Evolutionary conservation across 164 flowering plant genomes (phyloP).

Genomic region (Kingdonia uniflora): DNA sequence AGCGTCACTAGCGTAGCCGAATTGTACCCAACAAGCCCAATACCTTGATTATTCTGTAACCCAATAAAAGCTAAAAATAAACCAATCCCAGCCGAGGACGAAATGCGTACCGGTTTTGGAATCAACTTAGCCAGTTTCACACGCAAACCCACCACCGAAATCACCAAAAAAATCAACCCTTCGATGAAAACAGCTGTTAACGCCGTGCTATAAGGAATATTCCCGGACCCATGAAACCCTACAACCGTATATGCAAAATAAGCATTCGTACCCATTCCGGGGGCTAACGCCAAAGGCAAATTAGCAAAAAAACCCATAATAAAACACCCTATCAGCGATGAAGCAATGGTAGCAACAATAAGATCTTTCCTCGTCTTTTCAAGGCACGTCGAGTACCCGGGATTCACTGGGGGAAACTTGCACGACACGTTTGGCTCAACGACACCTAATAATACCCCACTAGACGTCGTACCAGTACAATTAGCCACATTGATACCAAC

Average conservation of each 20-base stretch:
- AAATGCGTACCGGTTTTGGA: conserved; percentile 85
- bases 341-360: conserved; percentile 75
- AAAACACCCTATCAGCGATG: conserved; percentile 66
- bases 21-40: conserved; percentile 67
- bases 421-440: conserved; percentile 46
- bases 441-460: conserved; percentile 18
- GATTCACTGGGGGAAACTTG: conserved; percentile 67
- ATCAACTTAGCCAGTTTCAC: conserved; percentile 64
- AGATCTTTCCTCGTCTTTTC: conserved; percentile 44
- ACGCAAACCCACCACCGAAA: conserved; percentile 70
- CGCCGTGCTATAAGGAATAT: conserved; percentile 46
- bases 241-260: no score
- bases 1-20: conserved; percentile 73
- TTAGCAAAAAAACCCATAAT: conserved; percentile 84
- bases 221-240: conserved; percentile 89
- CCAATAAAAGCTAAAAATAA: conserved; percentile 87
- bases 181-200: conserved; percentile 70
- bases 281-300: conserved; percentile 74
- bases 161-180: conserved; percentile 54
- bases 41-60: conserved; percentile 63
- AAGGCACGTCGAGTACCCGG: conserved; percentile 63
- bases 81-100: no score
- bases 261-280: conserved; percentile 94
- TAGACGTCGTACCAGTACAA: conserved; percentile 23
- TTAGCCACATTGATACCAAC: conserved; percentile 20